phyloP scores from a whole-genome alignment of 441 rosid species.

The Flueggea neowawraea region DNA sequence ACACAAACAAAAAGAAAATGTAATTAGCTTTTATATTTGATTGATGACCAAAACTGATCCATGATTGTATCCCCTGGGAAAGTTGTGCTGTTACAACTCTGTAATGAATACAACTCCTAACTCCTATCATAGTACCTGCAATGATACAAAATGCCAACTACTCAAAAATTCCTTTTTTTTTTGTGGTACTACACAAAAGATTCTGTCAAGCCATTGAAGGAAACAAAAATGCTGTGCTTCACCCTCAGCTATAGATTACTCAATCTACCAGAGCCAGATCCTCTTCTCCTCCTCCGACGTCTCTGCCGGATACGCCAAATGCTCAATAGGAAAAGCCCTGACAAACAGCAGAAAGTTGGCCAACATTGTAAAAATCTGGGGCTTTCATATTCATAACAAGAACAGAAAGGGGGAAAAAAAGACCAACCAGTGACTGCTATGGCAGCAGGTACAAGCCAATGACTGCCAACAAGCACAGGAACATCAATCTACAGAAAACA shows the following conservation, averaged over 20 bases:
- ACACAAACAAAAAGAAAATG: too few relatives aligned
- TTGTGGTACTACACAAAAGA: too few relatives aligned
- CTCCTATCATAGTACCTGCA: too few relatives aligned
- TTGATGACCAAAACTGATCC: too few relatives aligned
- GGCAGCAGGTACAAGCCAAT: conserved; percentile 77
- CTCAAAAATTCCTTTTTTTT: too few relatives aligned
- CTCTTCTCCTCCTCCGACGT: conserved; percentile 69
- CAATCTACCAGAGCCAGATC: conserved; percentile 48
- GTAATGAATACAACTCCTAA: too few relatives aligned
- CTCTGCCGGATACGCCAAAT: conserved; percentile 78
- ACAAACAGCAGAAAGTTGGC: conserved; percentile 13
- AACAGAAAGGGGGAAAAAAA: neutral
- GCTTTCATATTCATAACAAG: neutral
- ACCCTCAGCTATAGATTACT: conserved; percentile 31
- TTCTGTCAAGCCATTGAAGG: neutral
- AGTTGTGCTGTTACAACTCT: too few relatives aligned
- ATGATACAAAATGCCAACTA: too few relatives aligned
- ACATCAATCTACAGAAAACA: conserved; percentile 60
- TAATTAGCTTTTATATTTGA: too few relatives aligned
- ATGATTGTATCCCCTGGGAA: too few relatives aligned
- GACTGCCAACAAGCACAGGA: conserved; percentile 66
- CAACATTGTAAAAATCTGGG: conserved; percentile 2
- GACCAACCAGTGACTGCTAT: conserved; percentile 63
- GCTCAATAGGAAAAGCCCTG: conserved; percentile 63
- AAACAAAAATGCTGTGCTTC: conserved; percentile 1